Percentiles rank a stretch among this genome's conserved stretches.
Conservation (phyloP, 495 filamentous ascomycete species). For the Cenococcum geophilum region DNA sequence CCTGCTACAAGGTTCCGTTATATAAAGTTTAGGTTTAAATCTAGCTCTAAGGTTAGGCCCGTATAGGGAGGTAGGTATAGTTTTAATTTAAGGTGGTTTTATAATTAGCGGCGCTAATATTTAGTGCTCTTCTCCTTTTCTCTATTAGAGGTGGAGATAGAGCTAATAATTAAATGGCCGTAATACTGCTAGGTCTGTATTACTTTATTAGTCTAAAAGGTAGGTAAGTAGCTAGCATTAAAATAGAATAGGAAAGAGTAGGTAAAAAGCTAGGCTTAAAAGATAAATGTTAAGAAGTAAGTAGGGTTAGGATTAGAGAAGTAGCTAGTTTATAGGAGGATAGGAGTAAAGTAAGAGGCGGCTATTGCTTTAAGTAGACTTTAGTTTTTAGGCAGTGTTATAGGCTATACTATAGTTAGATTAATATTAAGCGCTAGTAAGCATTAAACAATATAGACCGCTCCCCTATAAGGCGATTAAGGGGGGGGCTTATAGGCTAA, state of each 20-base stretch:
- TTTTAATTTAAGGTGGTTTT: constrained; percentile 1
- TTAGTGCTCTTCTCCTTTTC: neutral
- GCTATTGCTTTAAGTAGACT: too few species aligned
- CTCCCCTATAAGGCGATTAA: neutral
- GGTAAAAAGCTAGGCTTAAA: neutral
- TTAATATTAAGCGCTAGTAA: neutral
- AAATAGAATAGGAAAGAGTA: neutral
- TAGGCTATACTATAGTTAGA: constrained; percentile 1
- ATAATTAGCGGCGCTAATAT: too few species aligned
- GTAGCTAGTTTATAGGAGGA: neutral
- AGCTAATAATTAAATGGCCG: neutral
- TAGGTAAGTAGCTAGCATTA: neutral
- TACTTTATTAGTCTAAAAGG: neutral
- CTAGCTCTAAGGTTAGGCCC: neutral
- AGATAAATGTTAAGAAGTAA: too few species aligned
- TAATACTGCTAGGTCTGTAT: neutral
- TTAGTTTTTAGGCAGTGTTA: neutral
- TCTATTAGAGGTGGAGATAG: neutral
- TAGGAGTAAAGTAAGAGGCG: too few species aligned
- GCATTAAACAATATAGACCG: neutral
- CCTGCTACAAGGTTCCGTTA: too few species aligned
- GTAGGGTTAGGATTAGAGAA: neutral
- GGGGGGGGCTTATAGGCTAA: too few species aligned
- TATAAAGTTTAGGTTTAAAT: too few species aligned
- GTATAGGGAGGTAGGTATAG: neutral